Evolutionary conservation across 2,329 filamentous ascomycete species (phyloP).

Genomic region (Colletotrichum spinosum): DNA sequence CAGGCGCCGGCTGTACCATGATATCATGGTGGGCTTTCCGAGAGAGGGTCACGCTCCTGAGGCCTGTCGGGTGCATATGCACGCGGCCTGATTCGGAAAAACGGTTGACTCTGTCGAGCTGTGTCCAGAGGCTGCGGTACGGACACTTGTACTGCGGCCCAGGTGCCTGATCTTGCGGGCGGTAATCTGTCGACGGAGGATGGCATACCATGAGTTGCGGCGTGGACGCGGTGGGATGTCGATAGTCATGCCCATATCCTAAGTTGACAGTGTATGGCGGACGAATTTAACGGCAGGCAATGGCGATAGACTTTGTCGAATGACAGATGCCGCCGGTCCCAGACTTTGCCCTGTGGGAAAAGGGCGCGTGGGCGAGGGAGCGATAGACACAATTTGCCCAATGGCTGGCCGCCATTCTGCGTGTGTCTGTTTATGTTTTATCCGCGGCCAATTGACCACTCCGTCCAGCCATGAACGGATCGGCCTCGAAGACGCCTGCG

Average conservation of each 20-base stretch:
- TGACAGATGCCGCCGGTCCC: no score
- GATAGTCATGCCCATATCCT: no score
- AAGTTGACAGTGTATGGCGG: no score
- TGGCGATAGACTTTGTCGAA: no score
- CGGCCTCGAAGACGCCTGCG: conserved; percentile 12
- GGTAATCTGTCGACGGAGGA: conserved; percentile 17
- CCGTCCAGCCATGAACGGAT: conserved; percentile 11
- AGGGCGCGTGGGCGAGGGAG: no score
- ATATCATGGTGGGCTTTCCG: conserved; percentile 35
- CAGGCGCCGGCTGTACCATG: conserved; percentile 30
- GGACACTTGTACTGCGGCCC: neutral
- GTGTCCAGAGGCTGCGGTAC: neutral
- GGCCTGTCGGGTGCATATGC: conserved; percentile 35
- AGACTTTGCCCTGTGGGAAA: no score
- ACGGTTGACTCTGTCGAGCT: conserved; percentile 15
- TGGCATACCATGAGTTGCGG: conserved; percentile 4
- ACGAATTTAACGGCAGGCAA: no score
- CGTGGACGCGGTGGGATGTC: no score
- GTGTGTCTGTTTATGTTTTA: neutral
- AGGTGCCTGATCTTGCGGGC: conserved; percentile 22
- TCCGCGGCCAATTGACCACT: conserved; percentile 9
- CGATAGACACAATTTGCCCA: no score
- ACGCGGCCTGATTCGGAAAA: conserved; percentile 32
- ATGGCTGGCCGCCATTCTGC: no score
- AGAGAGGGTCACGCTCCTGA: conserved; percentile 27